Base-by-base conservation (phyloP, 2,329 filamentous ascomycete genomes). In the Penicillium sp. region DNA sequence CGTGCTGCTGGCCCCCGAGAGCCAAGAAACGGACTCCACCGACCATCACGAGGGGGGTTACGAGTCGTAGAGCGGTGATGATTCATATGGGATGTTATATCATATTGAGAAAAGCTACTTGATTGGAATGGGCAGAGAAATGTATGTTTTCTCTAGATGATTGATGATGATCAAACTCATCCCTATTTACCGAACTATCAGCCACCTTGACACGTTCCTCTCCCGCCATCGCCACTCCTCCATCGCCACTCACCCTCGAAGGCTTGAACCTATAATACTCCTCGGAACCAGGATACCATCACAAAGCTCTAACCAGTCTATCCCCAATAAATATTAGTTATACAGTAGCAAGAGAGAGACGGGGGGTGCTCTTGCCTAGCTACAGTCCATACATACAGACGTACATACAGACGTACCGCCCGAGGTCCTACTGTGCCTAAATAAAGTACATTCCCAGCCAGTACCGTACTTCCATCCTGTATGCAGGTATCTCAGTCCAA, bases 41-140 rank as follows among this genome's bases (percentile, higher is more conserved):
- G 46, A 46, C 22, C 57, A 43, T 43, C 52, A 55, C 58, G 43
- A 60, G 46, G 58, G 46, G 58, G 46, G 38, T 52, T 10, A 22
- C 14, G 19, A 37, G 33, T n/a, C 13, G 6, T 10, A 5, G 10
- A 48, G 19, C 42, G 33, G 33, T 35, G 33, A 35, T 37, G 11
- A 37, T 37, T 14, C 19, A 37, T 37, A 2, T 22, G 22, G 19
- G 22, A 45, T 25, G 45, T n/a, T n/a, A 30, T 48, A 48, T 48
- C 30, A 48, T n/a, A 46, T 28, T 28, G 10, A 3, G 4, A 8
- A 43, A 30, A 48, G 7, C 11, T n/a, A 30, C 7, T 30, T 28
- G 43, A 28, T 26, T 22, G 19, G 19, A 22, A 22, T 22, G 19
- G 19, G 19, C 19, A 22, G 19, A 22, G 19, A 22, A 22, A 22